Percentiles rank a stretch among this genome's conserved stretches.
Conservation (phyloP, 768 basidiomycete species). For the Tephrocybe sp. region DNA sequence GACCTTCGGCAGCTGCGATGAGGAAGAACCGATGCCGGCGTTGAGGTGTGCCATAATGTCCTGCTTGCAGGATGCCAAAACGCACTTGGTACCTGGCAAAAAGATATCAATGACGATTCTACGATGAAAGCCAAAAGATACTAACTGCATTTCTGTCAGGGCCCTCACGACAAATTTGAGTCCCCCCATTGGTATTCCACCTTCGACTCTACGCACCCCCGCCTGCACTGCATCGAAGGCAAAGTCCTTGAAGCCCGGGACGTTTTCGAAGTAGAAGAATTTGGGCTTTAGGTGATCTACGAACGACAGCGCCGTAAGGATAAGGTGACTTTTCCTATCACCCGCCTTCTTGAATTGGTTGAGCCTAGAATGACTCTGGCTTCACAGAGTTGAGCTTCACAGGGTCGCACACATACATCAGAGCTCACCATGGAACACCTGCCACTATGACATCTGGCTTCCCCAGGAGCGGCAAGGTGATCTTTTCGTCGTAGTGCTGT, state of each 20-base stretch:
- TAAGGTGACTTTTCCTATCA: slow-evolving; percentile 68
- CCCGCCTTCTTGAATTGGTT: slow-evolving; percentile 72
- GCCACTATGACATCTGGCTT: slow-evolving; percentile 53
- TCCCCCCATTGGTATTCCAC: slow-evolving; percentile 73
- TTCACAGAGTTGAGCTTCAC: slow-evolving; percentile 25
- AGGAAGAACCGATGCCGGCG: slow-evolving; percentile 53
- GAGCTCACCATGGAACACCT: slow-evolving; percentile 73
- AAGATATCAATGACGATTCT: background rate
- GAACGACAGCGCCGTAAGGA: slow-evolving; percentile 58
- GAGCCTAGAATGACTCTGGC: slow-evolving; percentile 71
- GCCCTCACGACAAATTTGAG: slow-evolving; percentile 65
- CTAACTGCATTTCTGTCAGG: slow-evolving; percentile 66
- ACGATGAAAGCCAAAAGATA: background rate
- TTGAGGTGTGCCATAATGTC: slow-evolving; percentile 59
- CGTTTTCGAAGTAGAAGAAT: slow-evolving; percentile 52
- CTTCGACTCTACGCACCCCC: slow-evolving; percentile 46
- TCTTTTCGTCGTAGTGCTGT: slow-evolving; percentile 38
- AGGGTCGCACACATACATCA: background rate
- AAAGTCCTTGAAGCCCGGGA: slow-evolving; percentile 48
- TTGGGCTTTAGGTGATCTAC: slow-evolving; percentile 46
- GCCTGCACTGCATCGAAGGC: slow-evolving; percentile 41
- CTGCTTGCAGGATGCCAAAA: slow-evolving; percentile 51
- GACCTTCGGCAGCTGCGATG: slow-evolving; percentile 43
- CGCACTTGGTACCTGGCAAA: slow-evolving; percentile 51
- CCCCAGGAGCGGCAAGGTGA: slow-evolving; percentile 1